phyloP scores from a whole-genome alignment of 345 rosid genomes.

The Cardamine occulta region DNA sequence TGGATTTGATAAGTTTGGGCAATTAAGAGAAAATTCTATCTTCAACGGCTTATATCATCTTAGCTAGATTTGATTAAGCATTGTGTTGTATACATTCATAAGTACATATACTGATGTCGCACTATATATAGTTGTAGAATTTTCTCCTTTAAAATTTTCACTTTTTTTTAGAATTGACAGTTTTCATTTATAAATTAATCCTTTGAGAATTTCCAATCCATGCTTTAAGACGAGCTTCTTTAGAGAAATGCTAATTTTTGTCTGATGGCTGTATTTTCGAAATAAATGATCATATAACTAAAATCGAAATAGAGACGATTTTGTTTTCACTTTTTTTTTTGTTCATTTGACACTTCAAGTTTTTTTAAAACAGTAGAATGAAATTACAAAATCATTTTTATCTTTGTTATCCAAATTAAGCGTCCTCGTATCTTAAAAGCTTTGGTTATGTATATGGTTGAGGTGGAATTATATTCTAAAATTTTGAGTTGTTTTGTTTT shows the following conservation, averaged over 20 bases:
- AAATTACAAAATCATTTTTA: constrained; percentile 10
- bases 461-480: constrained; percentile 22
- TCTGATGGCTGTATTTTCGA: too few relatives aligned
- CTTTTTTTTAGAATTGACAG: too few relatives aligned
- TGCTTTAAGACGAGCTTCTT: background rate
- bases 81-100: constrained; percentile 5
- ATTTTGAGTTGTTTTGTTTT: background rate
- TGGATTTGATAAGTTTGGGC: constrained; percentile 29
- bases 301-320: background rate
- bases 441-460: background rate
- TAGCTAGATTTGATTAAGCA: constrained; percentile 29
- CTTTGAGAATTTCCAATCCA: too few relatives aligned
- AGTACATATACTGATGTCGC: constrained; percentile 18
- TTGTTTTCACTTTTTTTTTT: too few relatives aligned
- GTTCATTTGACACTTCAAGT: background rate
- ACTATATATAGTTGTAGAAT: constrained; percentile 2
- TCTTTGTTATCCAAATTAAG: background rate
- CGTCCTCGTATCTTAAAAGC: background rate
- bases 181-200: background rate
- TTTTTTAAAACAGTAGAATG: background rate
- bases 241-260: background rate
- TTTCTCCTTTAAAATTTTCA: background rate
- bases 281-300: too few relatives aligned
- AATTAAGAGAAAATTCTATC: constrained; percentile 24
- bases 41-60: constrained; percentile 29